Evolutionary conservation across 768 basidiomycete genomes (phyloP), one percentile per base, ranked within the genome.

Genomic region (Lentinula lateritia): DNA sequence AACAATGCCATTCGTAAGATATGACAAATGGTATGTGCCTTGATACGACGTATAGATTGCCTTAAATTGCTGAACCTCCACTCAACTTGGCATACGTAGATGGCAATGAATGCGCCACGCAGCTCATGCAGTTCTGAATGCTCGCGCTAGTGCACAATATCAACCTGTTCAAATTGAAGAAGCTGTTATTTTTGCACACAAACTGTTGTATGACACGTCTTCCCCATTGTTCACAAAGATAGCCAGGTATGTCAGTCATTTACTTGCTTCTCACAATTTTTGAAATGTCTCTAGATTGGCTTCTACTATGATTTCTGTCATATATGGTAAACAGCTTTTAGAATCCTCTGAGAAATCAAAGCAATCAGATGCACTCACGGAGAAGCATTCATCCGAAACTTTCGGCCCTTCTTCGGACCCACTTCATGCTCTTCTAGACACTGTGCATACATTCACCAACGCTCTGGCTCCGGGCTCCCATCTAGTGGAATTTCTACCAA

Each of bases 101-200:
- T 59, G 58, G 58, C 58, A 45, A 2, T 5, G 10, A 7, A 59
- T 59, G 58, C 58, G 58, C 12, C 42, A 35, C 4, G 58, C 58
- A 23, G 48, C 43, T 38, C 43, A 59, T 50, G 16, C 32, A 6
- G 43, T 45, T 16, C 20, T 59, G 9, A 36, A 50, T 45, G 28
- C 5, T 18, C 39, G 34, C 7, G 34, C 42, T 15, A 23, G 18
- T 23, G 16, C 8, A 13, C 10, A 48, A 6, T 59, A 59, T 45
- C 45, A 59, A 8, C 58, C 43, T 6, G 58, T 35, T 32, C 43
- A 59, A 45, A 48, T 34, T 20, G 45, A 59, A 15, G 43, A 59
- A 20, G 46, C 43, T 5, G 16, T 59, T 5, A 18, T 48, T 28
- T 43, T 59, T 28, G 45, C 58, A 28, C 43, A 46, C 35, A 28